A percentile compares a stretch with the other conserved stretches of the same genome.
Evolutionary conservation across 352 stramenopile species (phyloP).

Genomic region (Globisporangium canariense): DNA sequence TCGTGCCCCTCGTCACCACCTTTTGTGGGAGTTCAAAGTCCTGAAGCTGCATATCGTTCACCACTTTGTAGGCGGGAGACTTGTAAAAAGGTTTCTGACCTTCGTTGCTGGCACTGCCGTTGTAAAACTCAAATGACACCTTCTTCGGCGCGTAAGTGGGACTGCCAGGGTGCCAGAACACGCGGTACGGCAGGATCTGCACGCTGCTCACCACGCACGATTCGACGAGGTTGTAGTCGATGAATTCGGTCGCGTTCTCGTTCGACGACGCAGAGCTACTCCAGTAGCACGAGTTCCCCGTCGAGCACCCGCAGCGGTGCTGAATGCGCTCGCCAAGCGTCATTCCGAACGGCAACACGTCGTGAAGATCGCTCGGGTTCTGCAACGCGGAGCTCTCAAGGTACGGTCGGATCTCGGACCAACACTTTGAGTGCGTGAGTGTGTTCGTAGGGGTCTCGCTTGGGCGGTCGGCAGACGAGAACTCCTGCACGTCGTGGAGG

Average conservation of each 20-base stretch:
- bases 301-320: constrained; percentile 66
- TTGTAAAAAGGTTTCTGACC: constrained; percentile 42
- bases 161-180: constrained; percentile 74
- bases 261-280: constrained; percentile 71
- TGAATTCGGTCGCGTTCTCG: constrained; percentile 60
- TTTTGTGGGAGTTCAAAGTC: constrained; percentile 49
- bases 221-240: constrained; percentile 63
- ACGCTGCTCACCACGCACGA: constrained; percentile 57
- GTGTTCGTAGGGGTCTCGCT: constrained; percentile 63
- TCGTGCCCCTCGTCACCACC: constrained; percentile 38
- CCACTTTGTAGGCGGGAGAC: constrained; percentile 47
- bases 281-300: constrained; percentile 79
- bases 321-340: constrained; percentile 63
- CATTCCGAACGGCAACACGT: constrained; percentile 38
- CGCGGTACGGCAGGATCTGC: constrained; percentile 73
- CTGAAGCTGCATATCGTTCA: constrained; percentile 75
- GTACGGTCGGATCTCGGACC: constrained; percentile 46
- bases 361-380: constrained; percentile 27
- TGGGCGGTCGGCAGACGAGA: constrained; percentile 51
- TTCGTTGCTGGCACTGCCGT: not conserved
- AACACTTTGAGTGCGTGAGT: constrained; percentile 63
- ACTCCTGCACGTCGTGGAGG: constrained; percentile 33
- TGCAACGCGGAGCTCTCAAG: constrained; percentile 26
- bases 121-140: constrained; percentile 74
- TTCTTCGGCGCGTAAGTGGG: constrained; percentile 69